A percentile compares a stretch with the other conserved stretches of the same genome.
Evolutionary conservation across 208 protist species (phyloP).

Genomic region (Endotrypanum monterogeii): DNA sequence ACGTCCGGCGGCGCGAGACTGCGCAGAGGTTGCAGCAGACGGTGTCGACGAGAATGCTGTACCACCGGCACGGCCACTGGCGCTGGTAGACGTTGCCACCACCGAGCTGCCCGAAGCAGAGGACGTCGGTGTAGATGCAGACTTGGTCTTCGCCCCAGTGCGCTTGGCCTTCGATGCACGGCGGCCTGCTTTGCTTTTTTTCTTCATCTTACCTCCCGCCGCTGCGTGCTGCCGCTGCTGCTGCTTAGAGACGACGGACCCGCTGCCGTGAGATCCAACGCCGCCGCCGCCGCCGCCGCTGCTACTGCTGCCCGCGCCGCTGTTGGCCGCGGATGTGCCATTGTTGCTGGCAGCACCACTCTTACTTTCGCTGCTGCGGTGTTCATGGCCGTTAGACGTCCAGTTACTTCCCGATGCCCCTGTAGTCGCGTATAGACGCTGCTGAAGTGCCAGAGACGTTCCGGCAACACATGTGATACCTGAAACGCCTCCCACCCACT

Average conservation of each 20-base stretch:
- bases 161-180: constrained; percentile 26
- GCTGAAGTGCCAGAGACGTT: background rate
- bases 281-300: constrained; percentile 1
- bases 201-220: constrained; percentile 12
- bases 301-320: background rate
- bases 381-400: background rate
- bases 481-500: background rate
- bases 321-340: background rate
- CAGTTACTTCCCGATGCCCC: constrained; percentile 4
- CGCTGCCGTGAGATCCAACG: background rate
- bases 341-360: background rate
- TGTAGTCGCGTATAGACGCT: constrained; percentile 11
- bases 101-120: constrained; percentile 1
- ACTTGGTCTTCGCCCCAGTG: background rate
- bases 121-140: constrained; percentile 1
- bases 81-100: background rate
- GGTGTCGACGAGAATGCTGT: background rate
- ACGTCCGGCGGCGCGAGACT: constrained; percentile 1
- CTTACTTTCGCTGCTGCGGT: constrained; percentile 12
- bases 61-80: background rate
- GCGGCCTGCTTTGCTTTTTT: constrained; percentile 13
- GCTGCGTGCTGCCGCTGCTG: constrained; percentile 7
- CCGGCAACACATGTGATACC: background rate
- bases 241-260: background rate
- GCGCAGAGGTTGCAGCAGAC: constrained; percentile 2